Base-by-base conservation (phyloP, 495 filamentous ascomycete genomes). In the Penicillium parvum region DNA sequence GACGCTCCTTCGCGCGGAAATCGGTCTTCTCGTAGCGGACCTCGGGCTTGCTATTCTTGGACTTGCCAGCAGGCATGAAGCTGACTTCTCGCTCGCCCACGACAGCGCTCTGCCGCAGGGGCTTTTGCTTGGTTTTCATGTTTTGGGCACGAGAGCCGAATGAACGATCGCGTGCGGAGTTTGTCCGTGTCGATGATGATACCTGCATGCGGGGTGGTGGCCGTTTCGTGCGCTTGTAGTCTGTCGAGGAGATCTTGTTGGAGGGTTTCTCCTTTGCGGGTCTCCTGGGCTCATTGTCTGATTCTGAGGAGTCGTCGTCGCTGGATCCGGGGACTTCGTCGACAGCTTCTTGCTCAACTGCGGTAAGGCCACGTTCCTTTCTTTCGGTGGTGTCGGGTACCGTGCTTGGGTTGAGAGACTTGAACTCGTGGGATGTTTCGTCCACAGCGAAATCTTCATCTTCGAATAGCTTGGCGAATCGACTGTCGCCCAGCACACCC, bases 371-470 rank as follows among this genome's bases (percentile, higher is more conserved):
- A 18, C 73, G 72, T 37, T 75, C 71, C 49, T 73, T 65, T 22
- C 55, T 49, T 11, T 52, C 30, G 12, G 57, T 44, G 12, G 54
- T 50, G n/a, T 64, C 56, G 10, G 61, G 47, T n/a, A 47, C 53
- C 7, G 78, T 94, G 61, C 85, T 92, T 20, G 94, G 88, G 59
- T 97, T 96, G 59, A 92, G 77, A 26, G 82, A 72, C 29, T 82
- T 75, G 72, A 95, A 99, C 59, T 97, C 94, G 32, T 78, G 65
- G 34, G 84, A 90, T n/a, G 63, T 79, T 61, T 97, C 92, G 51
- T 99, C 91, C 32, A 99, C 83, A 39, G 79, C 83, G 63, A 96
- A 97, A 29, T 95, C 90, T 53, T 85, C 80, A 53, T 96, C 88
- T 60, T 96, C 81, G 71, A 99, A 99, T 39, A 99, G 69, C 28